These are phyloP conservation scores for Blastocystis sp. DNA, from an alignment of 352 stramenopile genomes.

Conservation along the genomic window DNA sequence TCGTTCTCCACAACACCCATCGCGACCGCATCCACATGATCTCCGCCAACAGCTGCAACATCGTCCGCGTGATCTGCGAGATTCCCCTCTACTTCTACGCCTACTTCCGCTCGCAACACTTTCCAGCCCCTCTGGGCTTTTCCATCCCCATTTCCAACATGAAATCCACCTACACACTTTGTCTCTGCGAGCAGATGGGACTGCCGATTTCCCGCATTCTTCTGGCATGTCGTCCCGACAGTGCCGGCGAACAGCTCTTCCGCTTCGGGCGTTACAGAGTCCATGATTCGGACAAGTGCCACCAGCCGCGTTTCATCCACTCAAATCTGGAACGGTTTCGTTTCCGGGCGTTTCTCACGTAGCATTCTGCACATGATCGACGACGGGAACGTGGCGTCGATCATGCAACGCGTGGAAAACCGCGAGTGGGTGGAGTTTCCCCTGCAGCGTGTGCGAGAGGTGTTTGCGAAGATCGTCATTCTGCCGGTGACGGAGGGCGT, in stretches of 20 bases:
- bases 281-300: background rate
- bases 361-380: too few species aligned
- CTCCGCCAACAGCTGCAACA: slow-evolving; percentile 17
- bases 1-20: background rate
- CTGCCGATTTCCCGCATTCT: background rate
- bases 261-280: background rate
- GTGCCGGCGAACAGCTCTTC: background rate
- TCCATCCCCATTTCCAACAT: background rate
- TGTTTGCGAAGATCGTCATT: background rate
- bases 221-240: background rate
- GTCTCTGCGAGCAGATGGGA: background rate
- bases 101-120: background rate
- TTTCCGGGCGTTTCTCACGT: too few species aligned
- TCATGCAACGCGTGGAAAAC: background rate
- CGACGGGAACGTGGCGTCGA: too few species aligned
- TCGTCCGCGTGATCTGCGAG: background rate
- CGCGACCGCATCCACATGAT: slow-evolving; percentile 19
- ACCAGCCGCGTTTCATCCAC: background rate
- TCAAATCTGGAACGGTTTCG: background rate
- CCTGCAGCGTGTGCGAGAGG: background rate
- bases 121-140: background rate
- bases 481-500: background rate
- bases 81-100: slow-evolving; percentile 1
- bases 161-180: background rate
- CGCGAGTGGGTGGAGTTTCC: background rate